phyloP scores from a whole-genome alignment of 2,329 filamentous ascomycete species.

The Xylariaceae sp. region DNA sequence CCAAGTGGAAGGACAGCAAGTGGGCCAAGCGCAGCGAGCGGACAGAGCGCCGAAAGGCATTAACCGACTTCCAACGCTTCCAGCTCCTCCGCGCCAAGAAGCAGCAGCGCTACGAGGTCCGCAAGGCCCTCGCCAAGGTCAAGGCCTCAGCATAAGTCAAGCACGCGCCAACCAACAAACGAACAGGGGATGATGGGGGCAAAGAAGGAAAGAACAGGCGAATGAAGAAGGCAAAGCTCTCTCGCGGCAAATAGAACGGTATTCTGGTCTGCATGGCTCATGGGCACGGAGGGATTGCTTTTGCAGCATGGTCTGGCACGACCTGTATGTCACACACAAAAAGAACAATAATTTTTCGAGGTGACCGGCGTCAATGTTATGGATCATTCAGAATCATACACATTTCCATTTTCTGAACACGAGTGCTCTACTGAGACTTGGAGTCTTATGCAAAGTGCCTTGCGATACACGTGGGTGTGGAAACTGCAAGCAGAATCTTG shows the following conservation, averaged over 20 bases:
- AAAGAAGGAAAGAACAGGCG: constrained; percentile 12
- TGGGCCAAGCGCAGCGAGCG: constrained; percentile 93
- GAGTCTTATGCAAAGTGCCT: too few species aligned
- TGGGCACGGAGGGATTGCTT: constrained; percentile 54
- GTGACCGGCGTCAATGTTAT: constrained; percentile 63
- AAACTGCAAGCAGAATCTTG: too few species aligned
- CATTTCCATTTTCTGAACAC: too few species aligned
- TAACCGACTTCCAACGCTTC: constrained; percentile 99
- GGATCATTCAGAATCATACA: constrained; percentile 53
- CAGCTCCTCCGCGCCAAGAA: constrained; percentile 99
- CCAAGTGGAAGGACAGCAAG: constrained; percentile 86
- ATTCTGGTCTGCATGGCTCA: constrained; percentile 23
- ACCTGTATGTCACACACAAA: constrained; percentile 61
- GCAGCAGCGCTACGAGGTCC: constrained; percentile 97
- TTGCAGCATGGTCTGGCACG: constrained; percentile 50
- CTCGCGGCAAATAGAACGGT: constrained; percentile 9
- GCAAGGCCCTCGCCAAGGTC: constrained; percentile 93
- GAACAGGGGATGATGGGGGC: constrained; percentile 13
- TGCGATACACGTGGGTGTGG: too few species aligned
- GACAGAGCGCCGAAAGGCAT: constrained; percentile 78
- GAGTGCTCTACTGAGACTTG: too few species aligned
- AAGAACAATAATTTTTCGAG: constrained; percentile 28
- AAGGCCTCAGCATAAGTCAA: constrained; percentile 70
- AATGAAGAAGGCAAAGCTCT: constrained; percentile 42
- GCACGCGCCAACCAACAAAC: constrained; percentile 38